Percentiles rank a stretch among this genome's conserved stretches.
These are phyloP conservation scores for Picea mariana DNA, from an alignment of 83 land plant genomes.

Conservation along the genomic window DNA sequence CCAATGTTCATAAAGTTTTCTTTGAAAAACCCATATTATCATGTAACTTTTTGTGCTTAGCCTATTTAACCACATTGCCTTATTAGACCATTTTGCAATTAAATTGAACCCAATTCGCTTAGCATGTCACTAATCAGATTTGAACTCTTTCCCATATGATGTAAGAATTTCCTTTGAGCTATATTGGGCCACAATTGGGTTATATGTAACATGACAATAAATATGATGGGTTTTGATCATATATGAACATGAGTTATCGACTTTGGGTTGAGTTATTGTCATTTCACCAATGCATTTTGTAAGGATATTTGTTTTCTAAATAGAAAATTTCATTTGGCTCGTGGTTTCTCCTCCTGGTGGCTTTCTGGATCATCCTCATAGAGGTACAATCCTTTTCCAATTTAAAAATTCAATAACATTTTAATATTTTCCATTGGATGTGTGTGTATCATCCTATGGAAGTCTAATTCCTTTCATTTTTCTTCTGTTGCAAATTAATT, in stretches of 20 bases:
- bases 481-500: neutral
- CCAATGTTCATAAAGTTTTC: too few relatives aligned
- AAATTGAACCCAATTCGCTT: too few relatives aligned
- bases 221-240: neutral
- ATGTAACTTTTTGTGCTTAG: too few relatives aligned
- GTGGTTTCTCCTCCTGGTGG: too few relatives aligned
- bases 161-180: too few relatives aligned
- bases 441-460: neutral
- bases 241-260: neutral
- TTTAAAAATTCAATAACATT: too few relatives aligned
- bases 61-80: neutral
- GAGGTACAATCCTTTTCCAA: conserved; percentile 44
- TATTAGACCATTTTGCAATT: neutral
- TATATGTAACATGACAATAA: neutral
- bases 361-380: conserved; percentile 54
- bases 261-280: too few relatives aligned
- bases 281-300: too few relatives aligned
- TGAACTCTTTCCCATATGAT: neutral
- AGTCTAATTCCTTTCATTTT: neutral
- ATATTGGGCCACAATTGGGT: neutral
- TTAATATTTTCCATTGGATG: too few relatives aligned
- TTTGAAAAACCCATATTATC: too few relatives aligned
- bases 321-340: too few relatives aligned
- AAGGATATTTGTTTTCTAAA: too few relatives aligned
- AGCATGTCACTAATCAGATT: neutral